Base-by-base conservation (phyloP, 2,329 filamentous ascomycete species). In the Aspergillus fijiensis region DNA sequence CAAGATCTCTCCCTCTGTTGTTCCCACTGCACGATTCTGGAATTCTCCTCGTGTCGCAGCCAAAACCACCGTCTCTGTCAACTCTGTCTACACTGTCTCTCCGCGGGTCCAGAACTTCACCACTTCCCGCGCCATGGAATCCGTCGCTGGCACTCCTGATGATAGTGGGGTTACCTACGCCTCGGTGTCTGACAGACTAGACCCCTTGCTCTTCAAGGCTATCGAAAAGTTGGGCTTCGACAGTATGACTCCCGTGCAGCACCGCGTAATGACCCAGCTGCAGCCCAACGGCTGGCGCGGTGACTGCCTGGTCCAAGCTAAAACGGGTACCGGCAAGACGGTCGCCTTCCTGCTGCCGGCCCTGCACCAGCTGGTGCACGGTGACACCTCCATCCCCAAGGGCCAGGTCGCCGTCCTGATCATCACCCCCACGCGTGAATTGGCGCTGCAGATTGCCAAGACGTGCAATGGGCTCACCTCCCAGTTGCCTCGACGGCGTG, bases 301-400 rank as follows among this genome's bases (percentile, higher is more conserved):
- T 51, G 82, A 85, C 66, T 84, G 82, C 62, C 77, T 85, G 35
- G 84, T 84, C 33, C 82, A 84, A 63, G 79, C 80, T 35, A 81
- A 80, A 64, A 82, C 80, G 0, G 80, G 80, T 4, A 82, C 80
- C 1, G 80, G 80, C 57, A 82, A 82, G 66, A 82, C 80, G 4
- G 71, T 81, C 23, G 80, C 79, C 7, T 82, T 82, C 60, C 69
- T 82, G 21, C 74, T 81, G 1, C 80, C 80, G 5, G 76, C 79
- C 2, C 70, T 82, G 35, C 80, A 82, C 64, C 77, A 77, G 42
- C 70, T 82, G 4, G 69, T 82, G 3, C 62, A 70, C 52, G 72
- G 72, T 16, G 61, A 67, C 19, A 65, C 58, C 27, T 58, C 65
- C 5, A 59, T 63, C 11, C 69, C 68, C 9, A 67, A 60, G 49